Percentiles rank a stretch among this genome's conserved stretches.
phyloP scores from a whole-genome alignment of 225 moss, liverwort and hornwort genomes.

The Rhytidiadelphus loreus region DNA sequence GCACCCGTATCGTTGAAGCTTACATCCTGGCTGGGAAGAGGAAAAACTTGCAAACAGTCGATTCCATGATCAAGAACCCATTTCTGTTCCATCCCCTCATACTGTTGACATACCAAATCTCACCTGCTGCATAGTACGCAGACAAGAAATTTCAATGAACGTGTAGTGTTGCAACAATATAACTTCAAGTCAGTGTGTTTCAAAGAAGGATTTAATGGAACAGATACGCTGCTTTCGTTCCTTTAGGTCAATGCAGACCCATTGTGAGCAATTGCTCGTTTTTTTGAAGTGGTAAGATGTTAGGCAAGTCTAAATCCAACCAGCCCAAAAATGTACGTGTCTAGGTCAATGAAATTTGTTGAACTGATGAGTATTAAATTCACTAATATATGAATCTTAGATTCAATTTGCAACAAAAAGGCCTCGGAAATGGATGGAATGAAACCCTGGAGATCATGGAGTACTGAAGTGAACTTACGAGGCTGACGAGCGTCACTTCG shows the following conservation, averaged over 20 bases:
- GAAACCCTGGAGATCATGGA: background rate
- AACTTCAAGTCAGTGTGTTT: background rate
- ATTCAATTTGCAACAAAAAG: background rate
- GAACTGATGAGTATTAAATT: background rate
- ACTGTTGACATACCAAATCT: background rate
- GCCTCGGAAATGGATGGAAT: background rate
- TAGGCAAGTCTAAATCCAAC: background rate
- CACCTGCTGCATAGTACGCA: background rate
- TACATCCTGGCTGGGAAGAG: slow-evolving; percentile 4
- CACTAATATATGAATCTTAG: background rate
- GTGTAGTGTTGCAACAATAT: background rate
- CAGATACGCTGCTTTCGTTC: background rate
- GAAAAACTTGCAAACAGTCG: background rate
- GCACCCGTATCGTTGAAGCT: background rate
- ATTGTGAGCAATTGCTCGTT: background rate
- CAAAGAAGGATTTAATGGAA: background rate
- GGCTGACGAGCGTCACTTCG: slow-evolving; percentile 18
- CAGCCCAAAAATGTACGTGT: background rate
- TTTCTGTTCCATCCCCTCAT: background rate
- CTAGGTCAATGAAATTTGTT: background rate
- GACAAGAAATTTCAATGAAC: background rate
- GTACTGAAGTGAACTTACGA: background rate
- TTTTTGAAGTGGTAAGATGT: background rate
- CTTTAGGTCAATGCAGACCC: background rate
- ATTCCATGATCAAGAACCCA: background rate